Percentiles rank a stretch among this genome's conserved stretches.
These are phyloP conservation scores for Calonectria multiphialidica DNA, from an alignment of 2,329 filamentous ascomycete genomes.

Conservation along the genomic window DNA sequence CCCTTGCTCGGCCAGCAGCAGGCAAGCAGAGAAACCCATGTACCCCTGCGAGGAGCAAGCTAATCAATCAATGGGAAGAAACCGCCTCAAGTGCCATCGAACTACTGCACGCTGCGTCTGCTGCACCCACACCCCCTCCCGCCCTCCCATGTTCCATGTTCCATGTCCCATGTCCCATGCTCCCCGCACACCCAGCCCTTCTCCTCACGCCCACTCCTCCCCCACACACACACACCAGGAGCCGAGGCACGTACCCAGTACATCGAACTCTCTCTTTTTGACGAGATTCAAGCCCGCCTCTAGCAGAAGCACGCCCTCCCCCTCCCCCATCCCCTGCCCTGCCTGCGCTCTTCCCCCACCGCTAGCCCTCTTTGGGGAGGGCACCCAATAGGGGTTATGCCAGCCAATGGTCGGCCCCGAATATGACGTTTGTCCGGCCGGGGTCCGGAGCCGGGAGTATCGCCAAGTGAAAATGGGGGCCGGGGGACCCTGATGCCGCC, in stretches of 20 bases:
- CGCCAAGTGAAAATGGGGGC: constrained; percentile 27
- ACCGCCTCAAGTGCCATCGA: constrained; percentile 21
- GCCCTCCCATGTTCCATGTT: not conserved
- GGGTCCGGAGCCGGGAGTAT: constrained; percentile 38
- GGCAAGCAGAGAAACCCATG: not conserved
- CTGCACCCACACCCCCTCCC: not conserved
- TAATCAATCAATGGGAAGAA: constrained; percentile 33
- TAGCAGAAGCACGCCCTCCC: not conserved
- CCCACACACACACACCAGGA: constrained; percentile 9
- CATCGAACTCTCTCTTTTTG: not conserved
- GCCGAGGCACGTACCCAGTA: constrained; percentile 15
- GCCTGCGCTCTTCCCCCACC: no score
- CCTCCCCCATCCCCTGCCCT: no score
- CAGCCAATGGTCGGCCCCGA: constrained; percentile 36
- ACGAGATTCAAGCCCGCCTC: not conserved
- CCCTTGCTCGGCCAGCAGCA: not conserved
- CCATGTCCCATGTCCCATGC: constrained; percentile 8
- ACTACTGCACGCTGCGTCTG: constrained; percentile 11
- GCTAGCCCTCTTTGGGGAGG: constrained; percentile 6
- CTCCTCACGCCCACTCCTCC: not conserved
- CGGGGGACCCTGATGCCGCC: constrained; percentile 38
- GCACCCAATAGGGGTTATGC: not conserved
- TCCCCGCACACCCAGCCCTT: not conserved
- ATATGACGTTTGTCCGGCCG: constrained; percentile 41
- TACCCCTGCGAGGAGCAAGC: constrained; percentile 23